Base-by-base conservation (phyloP, 805 yeast genomes). In the Candida montana region DNA sequence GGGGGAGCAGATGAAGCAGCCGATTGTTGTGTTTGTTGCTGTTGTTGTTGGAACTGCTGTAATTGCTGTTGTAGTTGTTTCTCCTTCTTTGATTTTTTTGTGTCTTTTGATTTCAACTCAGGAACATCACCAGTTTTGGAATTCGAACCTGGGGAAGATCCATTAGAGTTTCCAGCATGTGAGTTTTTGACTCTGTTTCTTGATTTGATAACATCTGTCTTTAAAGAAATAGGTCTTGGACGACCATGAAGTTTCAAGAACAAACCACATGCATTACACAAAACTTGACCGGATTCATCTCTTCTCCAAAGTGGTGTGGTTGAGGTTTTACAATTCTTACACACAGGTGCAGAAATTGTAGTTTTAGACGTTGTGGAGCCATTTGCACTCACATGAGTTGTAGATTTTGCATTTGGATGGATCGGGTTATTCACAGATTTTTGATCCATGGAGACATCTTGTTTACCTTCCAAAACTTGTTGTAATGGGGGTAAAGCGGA, bases 241-340 rank as follows among this genome's bases (percentile, higher is more conserved):
- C 95, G 76, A 19, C 96, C 96, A 58, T 90, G 98, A 32, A 90
- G 72, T 64, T 90, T 90, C 45, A 89, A 65, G 55, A 88, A 88
- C 37, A 88, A 68, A 0, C 96, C 96, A 67, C 96, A 88, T 9
- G 98, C 98, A 65, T 90, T 90, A 62, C 98, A 90, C 36, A 90
- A 71, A 27, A 90, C 95, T 53, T 81, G 83, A 13, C 95, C 95
- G 10, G 85, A 77, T 55, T 89, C 96, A 63, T 90, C 96, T 49
- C 97, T 72, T 63, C 97, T 75, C 97, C 97, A 90, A 23, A 90
- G 68, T 1, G 98, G 97, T 2, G 98, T 90, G 2, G 93, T 90
- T 44, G 88, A 84, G 2, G 98, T 90, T 55, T 82, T 76, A 66
- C 98, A 90, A 62, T 90, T 90, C 52, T 83, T 86, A 61, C 98